A percentile compares a stretch with the other conserved stretches of the same genome.
Conservation (phyloP, 2,329 filamentous ascomycete species). For the Pseudogymnoascus sp. region DNA sequence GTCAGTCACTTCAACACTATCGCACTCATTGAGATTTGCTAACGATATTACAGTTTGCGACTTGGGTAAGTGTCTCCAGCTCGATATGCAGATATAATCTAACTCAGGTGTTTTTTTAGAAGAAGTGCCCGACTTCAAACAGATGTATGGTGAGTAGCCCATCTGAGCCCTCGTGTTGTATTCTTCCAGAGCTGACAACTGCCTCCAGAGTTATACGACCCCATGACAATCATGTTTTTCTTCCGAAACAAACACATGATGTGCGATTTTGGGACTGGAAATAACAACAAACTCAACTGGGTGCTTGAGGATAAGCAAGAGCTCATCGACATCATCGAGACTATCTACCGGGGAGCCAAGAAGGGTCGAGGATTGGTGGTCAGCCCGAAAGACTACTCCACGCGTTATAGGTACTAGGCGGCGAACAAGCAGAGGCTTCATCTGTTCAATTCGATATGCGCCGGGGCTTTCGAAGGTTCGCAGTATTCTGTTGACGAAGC, state of each 20-base stretch:
- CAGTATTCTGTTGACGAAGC: not conserved
- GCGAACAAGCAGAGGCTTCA: not conserved
- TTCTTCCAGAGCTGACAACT: conserved; percentile 7
- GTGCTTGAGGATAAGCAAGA: conserved; percentile 97
- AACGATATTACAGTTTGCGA: conserved; percentile 55
- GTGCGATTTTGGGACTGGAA: conserved; percentile 94
- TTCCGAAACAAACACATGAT: conserved; percentile 99
- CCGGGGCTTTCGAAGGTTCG: not conserved
- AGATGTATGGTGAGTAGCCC: conserved; percentile 66
- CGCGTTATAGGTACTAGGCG: conserved; percentile 55
- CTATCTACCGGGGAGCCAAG: conserved; percentile 95
- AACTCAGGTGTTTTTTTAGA: conserved; percentile 34
- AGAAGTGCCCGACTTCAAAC: conserved; percentile 84
- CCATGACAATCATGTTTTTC: conserved; percentile 95
- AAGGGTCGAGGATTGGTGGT: conserved; percentile 95
- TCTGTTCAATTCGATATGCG: not conserved
- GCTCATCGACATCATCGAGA: conserved; percentile 96
- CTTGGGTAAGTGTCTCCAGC: conserved; percentile 34
- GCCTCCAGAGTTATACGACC: conserved; percentile 61
- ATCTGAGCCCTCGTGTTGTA: not conserved
- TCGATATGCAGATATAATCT: not conserved
- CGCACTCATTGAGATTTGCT: not conserved
- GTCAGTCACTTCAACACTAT: not conserved
- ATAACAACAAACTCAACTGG: conserved; percentile 98
- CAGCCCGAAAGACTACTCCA: conserved; percentile 79